A percentile compares a stretch with the other conserved stretches of the same genome.
These are phyloP conservation scores for Penicillium atrosanguineum DNA, from an alignment of 495 filamentous ascomycete species.

Conservation along the genomic window DNA sequence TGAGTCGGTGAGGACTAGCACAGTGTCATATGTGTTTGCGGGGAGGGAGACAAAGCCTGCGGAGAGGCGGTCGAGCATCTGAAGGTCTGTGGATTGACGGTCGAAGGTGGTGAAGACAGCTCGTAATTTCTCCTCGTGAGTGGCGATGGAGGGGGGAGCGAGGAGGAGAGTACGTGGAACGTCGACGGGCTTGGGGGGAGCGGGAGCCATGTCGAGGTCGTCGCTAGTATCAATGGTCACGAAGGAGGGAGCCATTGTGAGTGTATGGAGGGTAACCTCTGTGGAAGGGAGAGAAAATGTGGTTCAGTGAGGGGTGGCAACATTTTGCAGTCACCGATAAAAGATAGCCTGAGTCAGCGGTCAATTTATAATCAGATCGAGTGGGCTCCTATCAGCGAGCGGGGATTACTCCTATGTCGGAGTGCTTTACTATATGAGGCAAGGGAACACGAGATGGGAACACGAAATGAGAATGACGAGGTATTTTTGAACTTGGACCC, in stretches of 20 bases:
- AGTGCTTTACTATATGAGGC: neutral
- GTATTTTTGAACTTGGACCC: neutral
- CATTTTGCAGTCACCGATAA: slow-evolving; percentile 19
- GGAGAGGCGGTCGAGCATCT: slow-evolving; percentile 96
- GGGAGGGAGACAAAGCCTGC: slow-evolving; percentile 80
- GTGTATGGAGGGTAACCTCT: neutral
- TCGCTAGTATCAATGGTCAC: slow-evolving; percentile 46
- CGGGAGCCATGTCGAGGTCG: slow-evolving; percentile 37
- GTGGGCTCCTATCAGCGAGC: slow-evolving; percentile 15
- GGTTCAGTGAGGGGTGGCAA: slow-evolving; percentile 26
- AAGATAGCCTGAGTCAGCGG: slow-evolving; percentile 25
- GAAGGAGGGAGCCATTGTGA: slow-evolving; percentile 38
- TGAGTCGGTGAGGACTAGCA: slow-evolving; percentile 79
- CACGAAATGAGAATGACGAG: neutral
- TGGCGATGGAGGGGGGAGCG: slow-evolving; percentile 70
- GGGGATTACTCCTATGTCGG: slow-evolving; percentile 10
- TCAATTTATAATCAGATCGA: slow-evolving; percentile 18
- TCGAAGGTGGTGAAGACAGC: slow-evolving; percentile 60
- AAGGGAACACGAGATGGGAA: slow-evolving; percentile 8
- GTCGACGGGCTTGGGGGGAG: slow-evolving; percentile 24
- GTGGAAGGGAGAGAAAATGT: slow-evolving; percentile 7
- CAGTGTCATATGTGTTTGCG: slow-evolving; percentile 70
- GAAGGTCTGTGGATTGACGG: slow-evolving; percentile 76
- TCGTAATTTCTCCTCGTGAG: slow-evolving; percentile 61
- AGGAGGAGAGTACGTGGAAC: slow-evolving; percentile 61